Evolutionary conservation across 768 basidiomycete genomes (phyloP).

Genomic region (Boletus rufocinnamomeus): DNA sequence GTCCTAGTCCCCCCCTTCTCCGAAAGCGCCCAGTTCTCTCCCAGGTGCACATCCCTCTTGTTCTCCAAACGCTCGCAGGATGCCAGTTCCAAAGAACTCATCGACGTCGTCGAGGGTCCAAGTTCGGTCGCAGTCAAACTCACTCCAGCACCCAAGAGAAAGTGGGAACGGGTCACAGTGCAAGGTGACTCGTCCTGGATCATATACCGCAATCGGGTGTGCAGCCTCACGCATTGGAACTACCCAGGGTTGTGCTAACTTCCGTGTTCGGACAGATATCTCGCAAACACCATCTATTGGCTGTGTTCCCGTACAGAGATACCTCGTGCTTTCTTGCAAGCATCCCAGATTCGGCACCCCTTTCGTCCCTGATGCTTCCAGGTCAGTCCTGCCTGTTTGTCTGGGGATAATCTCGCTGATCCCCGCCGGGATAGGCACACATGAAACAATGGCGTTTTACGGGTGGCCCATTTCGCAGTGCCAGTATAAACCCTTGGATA

Average conservation of each 20-base stretch:
- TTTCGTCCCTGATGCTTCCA: slow-evolving; percentile 79
- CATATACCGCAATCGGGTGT: slow-evolving; percentile 56
- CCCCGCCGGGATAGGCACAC: slow-evolving; percentile 5
- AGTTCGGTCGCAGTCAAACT: slow-evolving; percentile 24
- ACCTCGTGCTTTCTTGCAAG: slow-evolving; percentile 57
- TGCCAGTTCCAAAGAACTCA: slow-evolving; percentile 24
- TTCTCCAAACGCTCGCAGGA: slow-evolving; percentile 19
- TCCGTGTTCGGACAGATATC: slow-evolving; percentile 41
- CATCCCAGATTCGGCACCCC: slow-evolving; percentile 64
- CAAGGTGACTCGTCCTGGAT: slow-evolving; percentile 55
- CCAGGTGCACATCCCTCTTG: slow-evolving; percentile 18
- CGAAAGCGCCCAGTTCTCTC: slow-evolving; percentile 23
- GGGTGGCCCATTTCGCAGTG: slow-evolving; percentile 90
- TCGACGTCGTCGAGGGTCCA: slow-evolving; percentile 5
- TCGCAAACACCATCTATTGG: slow-evolving; percentile 45
- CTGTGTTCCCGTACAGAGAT: slow-evolving; percentile 62
- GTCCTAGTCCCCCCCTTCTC: slow-evolving; percentile 29
- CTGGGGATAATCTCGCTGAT: background rate
- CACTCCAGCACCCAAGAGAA: slow-evolving; percentile 32
- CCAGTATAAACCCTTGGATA: slow-evolving; percentile 61
- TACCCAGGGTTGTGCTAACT: slow-evolving; percentile 9
- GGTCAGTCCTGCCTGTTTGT: slow-evolving; percentile 53
- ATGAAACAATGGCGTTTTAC: slow-evolving; percentile 66
- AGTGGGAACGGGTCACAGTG: slow-evolving; percentile 49
- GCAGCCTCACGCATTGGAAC: slow-evolving; percentile 18